Evolutionary conservation across 805 yeast species (phyloP), one percentile per base, ranked within the genome.

Genomic region (Saturnispora gosingensis): DNA sequence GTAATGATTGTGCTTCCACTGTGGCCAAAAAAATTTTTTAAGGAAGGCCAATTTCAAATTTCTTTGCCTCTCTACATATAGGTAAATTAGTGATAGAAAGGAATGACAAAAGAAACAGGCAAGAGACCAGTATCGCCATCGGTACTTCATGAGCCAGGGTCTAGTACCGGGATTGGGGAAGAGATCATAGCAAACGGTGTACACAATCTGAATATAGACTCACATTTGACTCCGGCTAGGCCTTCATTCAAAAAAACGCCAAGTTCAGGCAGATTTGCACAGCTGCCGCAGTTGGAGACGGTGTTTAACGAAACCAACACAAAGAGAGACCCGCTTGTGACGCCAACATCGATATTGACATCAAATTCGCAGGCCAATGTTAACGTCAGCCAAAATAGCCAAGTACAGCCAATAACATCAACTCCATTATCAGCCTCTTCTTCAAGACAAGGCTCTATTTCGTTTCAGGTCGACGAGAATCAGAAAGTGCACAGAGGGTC

Each of bases 401-500:
- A 32, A 18, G 36, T 27, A 18, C 36, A 43, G n/a, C 45, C 51
- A 24, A 18, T 43, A 16, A 38, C 36, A 24, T 35, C 51, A 35
- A 49, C 51, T 13, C 51, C 51, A 34, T 30, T 49, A 38, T 49
- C 51, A 13, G 47, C 51, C n/a, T 25, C 51, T 18, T 49, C 51
- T 16, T 49, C 51, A 5, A 20, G 51, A n/a, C 51, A 49, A n/a
- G 51, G 69, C 39, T 56, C 68, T 3, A 64, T 77, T 10, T 76
- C 80, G 3, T 77, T 77, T 58, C 76, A 75, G 20, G 76, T 74
- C 18, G 51, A 49, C 16, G 74, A 77, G 7, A 61, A 63, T 24
- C 55, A 54, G 35, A 75, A 74, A 55, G 18, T 49, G 6, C 80
- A 79, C 56, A 65, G 84, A 52, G 80, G 81, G n/a, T 78, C 83